Evolutionary conservation across 73 alveolate species (phyloP).

Genomic region (Breviolum minutum): DNA sequence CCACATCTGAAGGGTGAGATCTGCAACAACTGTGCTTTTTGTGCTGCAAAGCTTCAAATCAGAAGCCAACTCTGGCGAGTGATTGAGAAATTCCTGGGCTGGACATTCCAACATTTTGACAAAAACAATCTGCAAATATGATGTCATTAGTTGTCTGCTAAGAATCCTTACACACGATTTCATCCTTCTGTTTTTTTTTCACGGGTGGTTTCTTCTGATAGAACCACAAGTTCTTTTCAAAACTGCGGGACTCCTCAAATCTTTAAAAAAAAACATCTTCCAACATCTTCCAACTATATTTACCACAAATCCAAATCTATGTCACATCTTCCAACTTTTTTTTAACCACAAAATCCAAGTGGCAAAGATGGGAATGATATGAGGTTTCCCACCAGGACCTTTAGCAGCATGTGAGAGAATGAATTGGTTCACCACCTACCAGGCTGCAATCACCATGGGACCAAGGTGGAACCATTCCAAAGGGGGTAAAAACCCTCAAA

Average conservation of each 20-base stretch:
- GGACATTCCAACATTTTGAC: background rate
- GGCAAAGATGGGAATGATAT: constrained; percentile 58
- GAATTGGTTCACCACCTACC: constrained; percentile 70
- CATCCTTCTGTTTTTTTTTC: background rate
- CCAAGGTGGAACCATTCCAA: too few relatives aligned
- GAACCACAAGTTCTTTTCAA: too few relatives aligned
- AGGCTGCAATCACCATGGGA: background rate
- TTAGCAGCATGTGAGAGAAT: constrained; percentile 68
- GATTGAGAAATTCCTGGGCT: constrained; percentile 62
- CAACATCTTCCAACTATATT: too few relatives aligned
- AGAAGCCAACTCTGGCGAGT: constrained; percentile 65
- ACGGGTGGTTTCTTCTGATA: background rate
- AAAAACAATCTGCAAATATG: too few relatives aligned
- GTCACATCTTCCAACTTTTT: too few relatives aligned
- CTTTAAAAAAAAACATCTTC: too few relatives aligned
- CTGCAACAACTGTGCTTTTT: background rate
- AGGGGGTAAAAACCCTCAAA: too few relatives aligned
- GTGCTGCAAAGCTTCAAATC: constrained; percentile 38
- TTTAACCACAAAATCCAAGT: constrained; percentile 5
- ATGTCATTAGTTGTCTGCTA: background rate
- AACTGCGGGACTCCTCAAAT: too few relatives aligned
- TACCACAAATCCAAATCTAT: too few relatives aligned
- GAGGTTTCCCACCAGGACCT: constrained; percentile 88
- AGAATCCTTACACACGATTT: too few relatives aligned
- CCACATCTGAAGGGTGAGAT: background rate